These are phyloP conservation scores for Cochlearia excelsa DNA, from an alignment of 345 rosid genomes.

Conservation along the genomic window DNA sequence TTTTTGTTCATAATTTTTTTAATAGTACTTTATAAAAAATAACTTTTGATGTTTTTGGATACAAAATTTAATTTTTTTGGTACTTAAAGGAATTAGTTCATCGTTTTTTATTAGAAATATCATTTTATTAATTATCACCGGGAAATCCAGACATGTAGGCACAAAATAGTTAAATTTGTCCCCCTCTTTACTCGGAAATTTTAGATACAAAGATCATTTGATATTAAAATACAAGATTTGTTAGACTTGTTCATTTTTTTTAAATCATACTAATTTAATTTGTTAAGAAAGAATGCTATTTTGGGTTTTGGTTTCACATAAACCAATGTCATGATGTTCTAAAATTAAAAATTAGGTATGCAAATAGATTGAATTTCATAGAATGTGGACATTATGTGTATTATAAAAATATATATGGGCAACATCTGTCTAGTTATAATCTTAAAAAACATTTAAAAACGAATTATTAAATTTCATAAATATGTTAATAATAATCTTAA, in stretches of 20 bases:
- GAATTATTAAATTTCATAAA: background rate
- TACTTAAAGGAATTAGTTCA: no score
- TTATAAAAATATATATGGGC: background rate
- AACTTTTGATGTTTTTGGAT: no score
- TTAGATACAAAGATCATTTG: conserved; percentile 14
- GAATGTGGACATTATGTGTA: no score
- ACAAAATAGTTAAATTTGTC: conserved; percentile 8
- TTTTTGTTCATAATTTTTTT: no score
- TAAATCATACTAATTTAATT: background rate
- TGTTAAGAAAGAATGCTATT: background rate
- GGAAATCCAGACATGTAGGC: conserved; percentile 4
- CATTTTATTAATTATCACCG: background rate
- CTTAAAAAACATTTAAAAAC: background rate
- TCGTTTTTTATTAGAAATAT: no score
- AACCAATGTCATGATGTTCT: background rate
- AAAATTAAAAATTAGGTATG: no score
- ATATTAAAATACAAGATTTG: conserved; percentile 4
- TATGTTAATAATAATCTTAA: conserved; percentile 9
- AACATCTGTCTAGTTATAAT: no score
- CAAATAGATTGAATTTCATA: no score
- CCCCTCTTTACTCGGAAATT: background rate
- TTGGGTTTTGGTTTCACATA: background rate
- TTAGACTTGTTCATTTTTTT: conserved; percentile 11
- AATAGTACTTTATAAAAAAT: no score
- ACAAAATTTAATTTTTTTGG: no score